Percentiles rank a stretch among this genome's conserved stretches.
Conservation (phyloP, 2,329 filamentous ascomycete genomes). For the Penicillium occitanis region DNA sequence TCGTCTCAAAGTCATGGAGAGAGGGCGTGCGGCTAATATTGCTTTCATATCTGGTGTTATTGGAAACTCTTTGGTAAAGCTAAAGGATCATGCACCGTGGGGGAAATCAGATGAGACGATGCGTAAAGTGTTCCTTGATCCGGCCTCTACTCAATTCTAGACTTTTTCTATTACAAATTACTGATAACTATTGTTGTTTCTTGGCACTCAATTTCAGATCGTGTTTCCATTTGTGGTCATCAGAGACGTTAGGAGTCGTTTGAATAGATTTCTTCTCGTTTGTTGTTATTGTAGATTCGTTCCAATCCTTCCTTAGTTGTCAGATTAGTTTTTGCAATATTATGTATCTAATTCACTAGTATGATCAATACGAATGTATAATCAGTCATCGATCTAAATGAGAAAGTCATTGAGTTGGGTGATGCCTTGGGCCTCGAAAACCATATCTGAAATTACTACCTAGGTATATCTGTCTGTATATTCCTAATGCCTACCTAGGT, state of each 20-base stretch:
- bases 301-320: not conserved
- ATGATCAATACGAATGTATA: not conserved
- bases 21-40: not conserved
- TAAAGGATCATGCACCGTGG: slow-evolving; percentile 6
- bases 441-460: not conserved
- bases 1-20: not conserved
- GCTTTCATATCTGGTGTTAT: slow-evolving; percentile 3
- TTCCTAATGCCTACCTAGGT: too few species aligned
- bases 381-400: not conserved
- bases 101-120: slow-evolving; percentile 11
- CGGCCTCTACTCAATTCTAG: not conserved
- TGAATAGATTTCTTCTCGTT: not conserved
- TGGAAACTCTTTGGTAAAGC: not conserved
- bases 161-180: not conserved
- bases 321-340: not conserved
- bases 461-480: too few species aligned
- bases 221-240: not conserved
- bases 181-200: not conserved
- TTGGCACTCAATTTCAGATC: not conserved
- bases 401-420: not conserved
- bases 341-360: not conserved
- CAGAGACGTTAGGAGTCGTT: not conserved
- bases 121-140: slow-evolving; percentile 5
- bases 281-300: not conserved
- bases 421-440: not conserved